Evolutionary conservation across 2,329 filamentous ascomycete species (phyloP).

Genomic region (Ophiosphaerella herpotricha): DNA sequence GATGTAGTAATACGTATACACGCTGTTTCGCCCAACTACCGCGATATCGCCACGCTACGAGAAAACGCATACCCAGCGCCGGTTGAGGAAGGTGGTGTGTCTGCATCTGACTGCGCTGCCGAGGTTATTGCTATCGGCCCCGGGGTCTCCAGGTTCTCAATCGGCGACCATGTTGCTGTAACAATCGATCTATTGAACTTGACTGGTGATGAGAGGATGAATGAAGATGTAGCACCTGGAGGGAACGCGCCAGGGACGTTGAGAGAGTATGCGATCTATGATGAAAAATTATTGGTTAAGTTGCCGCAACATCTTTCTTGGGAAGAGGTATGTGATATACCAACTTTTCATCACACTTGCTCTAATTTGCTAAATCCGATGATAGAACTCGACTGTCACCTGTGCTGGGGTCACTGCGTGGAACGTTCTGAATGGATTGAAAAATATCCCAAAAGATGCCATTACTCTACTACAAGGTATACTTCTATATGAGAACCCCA

Average conservation of each 20-base stretch:
- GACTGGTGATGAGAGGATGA: constrained; percentile 16
- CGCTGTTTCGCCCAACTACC: constrained; percentile 35
- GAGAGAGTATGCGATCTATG: constrained; percentile 29
- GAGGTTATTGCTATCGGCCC: constrained; percentile 28
- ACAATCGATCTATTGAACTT: constrained; percentile 11
- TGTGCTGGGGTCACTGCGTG: constrained; percentile 32
- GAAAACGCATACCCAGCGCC: constrained; percentile 19
- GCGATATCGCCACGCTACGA: constrained; percentile 31
- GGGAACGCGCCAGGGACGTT: constrained; percentile 23
- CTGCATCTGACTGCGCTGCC: constrained; percentile 30
- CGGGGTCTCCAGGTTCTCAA: constrained; percentile 16
- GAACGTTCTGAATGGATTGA: constrained; percentile 21
- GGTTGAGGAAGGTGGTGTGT: constrained; percentile 17
- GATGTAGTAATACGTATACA: constrained; percentile 32
- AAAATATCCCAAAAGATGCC: constrained; percentile 9
- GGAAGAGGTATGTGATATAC: constrained; percentile 27
- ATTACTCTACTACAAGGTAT: constrained; percentile 23
- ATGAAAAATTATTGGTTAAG: constrained; percentile 29
- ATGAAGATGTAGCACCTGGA: constrained; percentile 4
- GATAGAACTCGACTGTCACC: constrained; percentile 25
- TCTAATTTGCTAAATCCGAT: neutral
- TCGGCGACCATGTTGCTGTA: constrained; percentile 33
- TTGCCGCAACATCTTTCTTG: constrained; percentile 27
- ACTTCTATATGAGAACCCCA: constrained; percentile 30
- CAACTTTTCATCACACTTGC: neutral